phyloP scores from a whole-genome alignment of 1,284 basidiomycete genomes.

The Cryptococcus sp. region DNA sequence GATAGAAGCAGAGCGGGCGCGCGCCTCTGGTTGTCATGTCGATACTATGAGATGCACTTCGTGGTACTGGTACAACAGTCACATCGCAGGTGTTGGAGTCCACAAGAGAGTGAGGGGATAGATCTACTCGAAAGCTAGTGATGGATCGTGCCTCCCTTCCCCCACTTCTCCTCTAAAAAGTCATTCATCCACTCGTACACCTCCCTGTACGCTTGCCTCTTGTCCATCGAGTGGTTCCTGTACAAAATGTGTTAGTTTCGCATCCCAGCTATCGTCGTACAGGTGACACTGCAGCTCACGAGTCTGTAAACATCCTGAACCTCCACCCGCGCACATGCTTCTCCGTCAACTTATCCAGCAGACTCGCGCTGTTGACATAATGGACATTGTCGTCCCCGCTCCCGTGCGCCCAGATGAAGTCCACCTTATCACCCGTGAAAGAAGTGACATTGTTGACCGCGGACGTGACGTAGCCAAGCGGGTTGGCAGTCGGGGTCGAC shows the following conservation, averaged over 20 bases:
- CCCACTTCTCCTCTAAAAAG: conserved; percentile 88
- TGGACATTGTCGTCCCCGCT: conserved; percentile 93
- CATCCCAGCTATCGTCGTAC: not conserved
- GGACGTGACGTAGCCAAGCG: conserved; percentile 75
- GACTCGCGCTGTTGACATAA: conserved; percentile 80
- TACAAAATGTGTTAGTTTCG: not conserved
- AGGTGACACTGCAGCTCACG: conserved; percentile 55
- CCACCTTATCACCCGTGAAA: conserved; percentile 62
- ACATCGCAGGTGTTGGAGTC: not conserved
- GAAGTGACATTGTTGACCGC: conserved; percentile 80
- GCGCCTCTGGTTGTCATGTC: not conserved
- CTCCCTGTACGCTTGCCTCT: conserved; percentile 74
- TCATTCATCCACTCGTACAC: conserved; percentile 79
- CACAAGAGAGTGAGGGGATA: not conserved
- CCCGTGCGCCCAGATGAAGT: conserved; percentile 86
- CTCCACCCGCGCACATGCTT: conserved; percentile 71
- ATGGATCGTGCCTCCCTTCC: conserved; percentile 62
- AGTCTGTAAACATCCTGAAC: conserved; percentile 96
- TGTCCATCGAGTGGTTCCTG: conserved; percentile 73
- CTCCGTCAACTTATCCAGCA: conserved; percentile 86
- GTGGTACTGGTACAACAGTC: conserved; percentile 6
- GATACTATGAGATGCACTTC: not conserved
- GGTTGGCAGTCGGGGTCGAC: conserved; percentile 74
- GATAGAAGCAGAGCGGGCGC: not conserved
- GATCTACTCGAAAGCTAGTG: conserved; percentile 7